Base-by-base conservation (phyloP, 306 rosid species). In the Trifolium pratense region DNA sequence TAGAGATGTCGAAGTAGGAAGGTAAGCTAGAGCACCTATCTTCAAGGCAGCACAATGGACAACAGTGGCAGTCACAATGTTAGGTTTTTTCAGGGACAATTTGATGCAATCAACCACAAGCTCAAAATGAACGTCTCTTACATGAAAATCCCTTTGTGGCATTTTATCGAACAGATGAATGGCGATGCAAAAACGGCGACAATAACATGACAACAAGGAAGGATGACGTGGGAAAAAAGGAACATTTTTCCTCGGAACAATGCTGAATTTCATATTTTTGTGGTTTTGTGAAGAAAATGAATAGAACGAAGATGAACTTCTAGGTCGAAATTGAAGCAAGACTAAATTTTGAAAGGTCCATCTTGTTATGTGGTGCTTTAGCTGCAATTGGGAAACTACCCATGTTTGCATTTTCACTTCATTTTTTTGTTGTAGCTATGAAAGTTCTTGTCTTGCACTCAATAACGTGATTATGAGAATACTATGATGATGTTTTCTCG, bases 1-100 rank as follows among this genome's bases (percentile, higher is more conserved):
- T 26, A 87, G 84, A 75, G 88, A 80, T 67, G 91, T 87, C 10
- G 85, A 72, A 63, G 70, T 72, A 36, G 84, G 82, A 45, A 82
- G 81, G 66, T 82, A 78, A 78, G 79, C 77, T 56, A 87, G 43
- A 71, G 70, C 63, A 43, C 89, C 91, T 39, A 68, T 29, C 76
- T 87, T 84, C 26, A 87, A 70, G 32, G 89, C 80, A 23, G 83
- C 59, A 55, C 85, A 77, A 40, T 87, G 91, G 15, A 71, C 78
- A 78, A 69, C 56, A 55, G 65, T 36, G 45, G 80, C 80, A 9
- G 53, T 75, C 17, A 75, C 64, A 63, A 43, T 65, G 16, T 70
- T 55, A 12, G 83, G 87, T 8, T 9, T 71, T 58, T 32, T 16
- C 14, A 55, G 59, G 48, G 68, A 76, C 45, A 55, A 36, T 20